Percentiles rank a stretch among this genome's conserved stretches.
Evolutionary conservation across 2,329 filamentous ascomycete species (phyloP).

Genomic region (Trichoderma sp.): DNA sequence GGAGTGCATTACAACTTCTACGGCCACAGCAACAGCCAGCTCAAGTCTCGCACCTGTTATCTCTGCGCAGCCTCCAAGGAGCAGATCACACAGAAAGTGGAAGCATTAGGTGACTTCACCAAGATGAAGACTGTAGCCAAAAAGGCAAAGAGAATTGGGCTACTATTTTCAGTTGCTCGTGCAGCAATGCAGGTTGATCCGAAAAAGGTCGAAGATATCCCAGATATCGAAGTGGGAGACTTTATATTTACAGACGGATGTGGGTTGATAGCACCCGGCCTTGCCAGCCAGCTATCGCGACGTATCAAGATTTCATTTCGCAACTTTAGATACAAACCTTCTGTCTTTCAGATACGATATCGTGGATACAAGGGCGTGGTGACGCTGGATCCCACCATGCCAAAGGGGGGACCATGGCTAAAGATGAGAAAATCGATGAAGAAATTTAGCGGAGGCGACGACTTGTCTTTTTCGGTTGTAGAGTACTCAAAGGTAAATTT

Average conservation of each 20-base stretch:
- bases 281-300: slow-evolving; percentile 38
- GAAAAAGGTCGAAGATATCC: slow-evolving; percentile 40
- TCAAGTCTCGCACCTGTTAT: slow-evolving; percentile 45
- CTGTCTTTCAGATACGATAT: slow-evolving; percentile 45
- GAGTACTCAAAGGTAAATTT: slow-evolving; percentile 41
- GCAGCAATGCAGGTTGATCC: slow-evolving; percentile 35
- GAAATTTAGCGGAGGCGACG: slow-evolving; percentile 42
- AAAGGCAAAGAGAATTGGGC: slow-evolving; percentile 44
- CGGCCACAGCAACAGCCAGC: slow-evolving; percentile 46
- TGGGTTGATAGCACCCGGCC: slow-evolving; percentile 37
- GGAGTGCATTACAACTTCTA: slow-evolving; percentile 43
- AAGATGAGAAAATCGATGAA: slow-evolving; percentile 42
- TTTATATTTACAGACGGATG: slow-evolving; percentile 47
- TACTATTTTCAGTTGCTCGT: slow-evolving; percentile 42
- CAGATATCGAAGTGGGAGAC: slow-evolving; percentile 38
- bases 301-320: slow-evolving; percentile 38
- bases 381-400: slow-evolving; percentile 38
- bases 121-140: slow-evolving; percentile 46
- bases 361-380: slow-evolving; percentile 46
- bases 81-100: slow-evolving; percentile 36
- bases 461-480: slow-evolving; percentile 41
- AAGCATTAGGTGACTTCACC: slow-evolving; percentile 41
- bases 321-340: slow-evolving; percentile 40
- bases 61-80: slow-evolving; percentile 38
- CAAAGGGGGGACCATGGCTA: slow-evolving; percentile 21